Evolutionary conservation across 208 protist genomes (phyloP), one percentile per base, ranked within the genome.

Genomic region (Leishmania major): DNA sequence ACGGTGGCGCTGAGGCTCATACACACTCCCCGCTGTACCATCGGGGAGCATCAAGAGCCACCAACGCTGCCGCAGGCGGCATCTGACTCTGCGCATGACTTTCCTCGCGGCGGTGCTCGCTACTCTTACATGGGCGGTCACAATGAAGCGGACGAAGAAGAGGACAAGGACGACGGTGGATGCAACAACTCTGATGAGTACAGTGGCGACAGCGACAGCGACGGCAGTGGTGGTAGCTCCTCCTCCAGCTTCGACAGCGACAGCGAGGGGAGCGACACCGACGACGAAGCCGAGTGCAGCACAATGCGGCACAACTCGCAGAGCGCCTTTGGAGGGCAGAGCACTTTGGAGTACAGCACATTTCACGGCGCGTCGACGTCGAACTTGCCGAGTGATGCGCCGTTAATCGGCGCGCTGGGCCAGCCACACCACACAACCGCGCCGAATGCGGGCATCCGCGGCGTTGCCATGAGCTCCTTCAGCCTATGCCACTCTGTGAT

Each of bases 241-340:
- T 67, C 60, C 10, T 35, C n/a, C 79, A 71, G 75, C 75, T 45
- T 37, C 57, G 72, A 74, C 19, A 77, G 40, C 60, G 55, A 70
- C 17, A 70, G 75, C 35, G 75, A 75, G 1, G 67, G 49, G 15
- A 72, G 60, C 37, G 75, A 77, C 10, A 57, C 13, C 10, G 75
- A 77, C 66, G 80, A 85, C 31, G 84, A 84, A 57, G 76, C 45
- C 4, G 84, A 75, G 0, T 88, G 72, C 74, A 88, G 80, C 76
- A 55, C 53, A 49, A 84, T 81, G n/a, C 70, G 25, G 10, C 84
- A 53, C 60, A 79, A 69, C 10, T 70, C 77, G 37, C 60, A 80
- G 47, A 74, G 75, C 53, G 35, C n/a, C 17, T 79, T 66, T 49
- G 45, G 64, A 37, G 78, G 72, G 1, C 70, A 67, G 4, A 88